Base-by-base conservation (phyloP, 305 asterid species). In the Fraxinus paxiana region DNA sequence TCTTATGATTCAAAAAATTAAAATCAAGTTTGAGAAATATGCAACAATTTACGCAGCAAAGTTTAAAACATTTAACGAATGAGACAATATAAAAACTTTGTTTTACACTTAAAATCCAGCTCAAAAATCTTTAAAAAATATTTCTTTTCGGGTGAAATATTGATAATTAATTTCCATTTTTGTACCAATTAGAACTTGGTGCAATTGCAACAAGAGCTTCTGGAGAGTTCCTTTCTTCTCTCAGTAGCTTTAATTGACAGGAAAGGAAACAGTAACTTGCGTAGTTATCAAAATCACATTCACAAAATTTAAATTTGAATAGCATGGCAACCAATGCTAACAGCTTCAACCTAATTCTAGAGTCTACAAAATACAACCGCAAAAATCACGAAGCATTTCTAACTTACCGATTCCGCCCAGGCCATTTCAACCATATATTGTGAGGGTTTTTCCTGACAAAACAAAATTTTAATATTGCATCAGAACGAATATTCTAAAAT, bases 341-440 rank as follows among this genome's bases (percentile, higher is more conserved):
- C 73, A 48, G 18, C 72, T 73, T 28, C 59, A 41, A 77, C 15
- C 20, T 18, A 77, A 38, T 72, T 24, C 73, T 26, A 28, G 37
- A 26, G 70, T 61, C 31, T 12, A 26, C 73, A 65, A 28, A 54
- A 76, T 78, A 67, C 59, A 12, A 86, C 37, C n/a, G 73, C 18
- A 65, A 26, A 65, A 13, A 24, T 65, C 73, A 77, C 46, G 33
- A 87, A 85, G 76, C 73, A 71, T 81, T 46, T 76, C 73, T 26
- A 79, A 90, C 99, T 92, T 84, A 94, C 99, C 43, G 91, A 83
- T 82, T 88, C 92, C 59, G 90, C 85, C 91, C 89, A 83, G 75
- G 91, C 97, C 97, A 94, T 93, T 87, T 93, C 98, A 61, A 91
- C 98, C 96, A 91, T 88, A 86, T 87, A 96, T 12, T 87, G 85